Percentiles rank a stretch among this genome's conserved stretches.
These are phyloP conservation scores for Myxozyma mucilagina DNA, from an alignment of 805 yeast species.

Conservation along the genomic window DNA sequence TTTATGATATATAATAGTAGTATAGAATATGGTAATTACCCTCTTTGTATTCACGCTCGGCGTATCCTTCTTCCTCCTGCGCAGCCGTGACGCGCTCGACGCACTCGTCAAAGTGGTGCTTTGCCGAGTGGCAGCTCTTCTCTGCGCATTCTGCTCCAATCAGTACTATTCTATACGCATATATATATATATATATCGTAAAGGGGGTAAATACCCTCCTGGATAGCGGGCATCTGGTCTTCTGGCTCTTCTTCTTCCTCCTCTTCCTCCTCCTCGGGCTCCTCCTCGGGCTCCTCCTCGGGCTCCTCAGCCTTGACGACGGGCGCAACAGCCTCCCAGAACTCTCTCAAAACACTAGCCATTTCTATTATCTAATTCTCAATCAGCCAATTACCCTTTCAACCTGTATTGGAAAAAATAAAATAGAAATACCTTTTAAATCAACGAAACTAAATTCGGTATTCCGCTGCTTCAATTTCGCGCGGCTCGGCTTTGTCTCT, in stretches of 20 bases:
- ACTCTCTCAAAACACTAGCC: slow-evolving; percentile 16
- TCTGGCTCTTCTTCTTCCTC: slow-evolving; percentile 69
- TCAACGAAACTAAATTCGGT: no score
- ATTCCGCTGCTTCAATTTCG: no score
- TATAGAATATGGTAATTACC: slow-evolving; percentile 14
- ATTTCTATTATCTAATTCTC: background rate
- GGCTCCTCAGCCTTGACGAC: slow-evolving; percentile 32
- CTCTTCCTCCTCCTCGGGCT: slow-evolving; percentile 51
- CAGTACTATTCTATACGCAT: background rate
- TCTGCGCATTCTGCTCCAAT: slow-evolving; percentile 57
- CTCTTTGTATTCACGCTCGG: slow-evolving; percentile 78
- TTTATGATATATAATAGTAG: background rate
- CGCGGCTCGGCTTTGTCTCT: no score
- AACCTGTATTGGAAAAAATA: no score
- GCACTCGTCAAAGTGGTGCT: slow-evolving; percentile 93
- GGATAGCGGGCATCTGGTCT: slow-evolving; percentile 65
- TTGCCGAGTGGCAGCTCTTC: slow-evolving; percentile 65
- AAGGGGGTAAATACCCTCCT: slow-evolving; percentile 42
- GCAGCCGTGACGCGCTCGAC: slow-evolving; percentile 90
- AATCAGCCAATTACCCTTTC: no score
- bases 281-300: slow-evolving; percentile 16
- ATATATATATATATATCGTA: background rate
- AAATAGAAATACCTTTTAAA: no score
- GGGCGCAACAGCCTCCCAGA: slow-evolving; percentile 29
- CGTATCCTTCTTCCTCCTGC: slow-evolving; percentile 82